Conservation (phyloP, 768 basidiomycete species). For the Tylopilus subfusipes region DNA sequence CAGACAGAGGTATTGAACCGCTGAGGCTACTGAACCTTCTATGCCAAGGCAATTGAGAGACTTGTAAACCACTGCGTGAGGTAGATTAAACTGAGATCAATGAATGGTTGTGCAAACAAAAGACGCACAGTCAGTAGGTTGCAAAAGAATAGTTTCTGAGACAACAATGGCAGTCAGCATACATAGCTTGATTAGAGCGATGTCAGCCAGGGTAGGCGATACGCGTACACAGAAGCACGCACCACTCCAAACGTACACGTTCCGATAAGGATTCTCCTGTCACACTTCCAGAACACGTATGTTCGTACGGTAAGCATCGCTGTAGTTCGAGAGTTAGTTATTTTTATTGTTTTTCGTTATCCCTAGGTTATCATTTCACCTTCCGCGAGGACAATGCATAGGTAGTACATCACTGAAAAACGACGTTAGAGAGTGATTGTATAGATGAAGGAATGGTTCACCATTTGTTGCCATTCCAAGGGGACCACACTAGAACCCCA, state of each 20-base stretch:
- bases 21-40: conserved; percentile 3
- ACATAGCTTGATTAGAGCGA: conserved; percentile 2
- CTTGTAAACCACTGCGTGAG: conserved; percentile 8
- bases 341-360: background rate
- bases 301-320: conserved; percentile 20
- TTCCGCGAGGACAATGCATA: conserved; percentile 16
- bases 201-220: background rate
- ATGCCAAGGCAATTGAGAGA: conserved; percentile 8
- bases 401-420: conserved; percentile 12
- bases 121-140: conserved; percentile 5
- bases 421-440: background rate
- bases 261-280: conserved; percentile 18
- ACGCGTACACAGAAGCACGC: background rate
- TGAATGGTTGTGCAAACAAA: background rate
- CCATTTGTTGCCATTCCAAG: conserved; percentile 10
- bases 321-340: background rate
- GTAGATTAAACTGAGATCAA: background rate
- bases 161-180: conserved; percentile 1
- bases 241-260: conserved; percentile 11
- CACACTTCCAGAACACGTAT: conserved; percentile 15
- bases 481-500: conserved; percentile 7
- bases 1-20: conserved; percentile 7
- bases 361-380: conserved; percentile 4
- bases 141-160: conserved; percentile 5
- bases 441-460: background rate